Evolutionary conservation across 371 early-diverging fungal genomes (phyloP), one percentile per base, ranked within the genome.

Genomic region (Syncephalastrum contaminatum): DNA sequence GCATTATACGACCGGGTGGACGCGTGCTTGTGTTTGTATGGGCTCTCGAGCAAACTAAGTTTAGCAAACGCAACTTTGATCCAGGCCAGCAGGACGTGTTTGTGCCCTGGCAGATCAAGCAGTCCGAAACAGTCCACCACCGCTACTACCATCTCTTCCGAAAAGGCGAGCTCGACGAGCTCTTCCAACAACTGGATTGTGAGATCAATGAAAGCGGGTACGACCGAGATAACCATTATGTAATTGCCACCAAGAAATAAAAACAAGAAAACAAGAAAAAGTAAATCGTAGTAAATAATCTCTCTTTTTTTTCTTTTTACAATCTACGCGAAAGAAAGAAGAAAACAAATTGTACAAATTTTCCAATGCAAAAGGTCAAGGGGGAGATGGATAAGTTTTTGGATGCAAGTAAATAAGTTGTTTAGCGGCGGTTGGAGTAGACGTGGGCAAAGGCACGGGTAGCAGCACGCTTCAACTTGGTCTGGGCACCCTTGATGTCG

Each of bases 181-280:
- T 95, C 36, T 81, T 91, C 10, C 12, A 24, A 21, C n/a, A 16
- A 7, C 18, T 52, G 4, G 24, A 50, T 2, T 30, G 36, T 30
- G 43, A 59, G 18, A 84, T 95, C 18, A 71, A 82, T 10, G 72
- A 75, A 39, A 54, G 78, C 8, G 97, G 96, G 8, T 96, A 97
- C 63, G 95, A 98, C 62, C 69, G 91, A 13, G 97, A 98, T 68
- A 96, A 97, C 66, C 94, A 95, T 86, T 97, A 91, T 74, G 84
- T 88, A 2, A 81, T 89, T 53, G 73, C 77, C 8, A 43, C 43
- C 6, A 70, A 70, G 45, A 51, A 55, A 56, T 59, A 56, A 58
- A 52, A 44, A 45, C 27, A 25, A 16, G 10, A 10, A n/a, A 12
- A 15, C 8, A 18, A 25, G 15, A 50, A 50, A 50, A 36, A 50